Evolutionary conservation across 495 filamentous ascomycete genomes (phyloP), one percentile per base, ranked within the genome.

Genomic region (Hypoxylon crocopeplum): DNA sequence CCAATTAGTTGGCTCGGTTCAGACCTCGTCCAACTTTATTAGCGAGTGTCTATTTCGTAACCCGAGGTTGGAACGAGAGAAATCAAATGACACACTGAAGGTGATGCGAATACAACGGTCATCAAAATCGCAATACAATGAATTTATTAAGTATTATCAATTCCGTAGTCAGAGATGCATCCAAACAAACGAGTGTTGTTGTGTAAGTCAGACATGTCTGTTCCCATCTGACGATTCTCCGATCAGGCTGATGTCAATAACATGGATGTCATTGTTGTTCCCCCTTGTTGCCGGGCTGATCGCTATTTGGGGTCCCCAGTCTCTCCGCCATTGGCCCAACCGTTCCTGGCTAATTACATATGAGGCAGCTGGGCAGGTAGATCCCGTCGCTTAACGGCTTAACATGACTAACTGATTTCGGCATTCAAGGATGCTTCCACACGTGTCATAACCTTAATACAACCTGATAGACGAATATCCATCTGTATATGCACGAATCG

Each of bases 181-280:
- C 15, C 39, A 39, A 24, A 41, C 36, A 53, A 63, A 24, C 52
- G 48, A 57, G 30, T 22, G 53, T 37, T 37, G 16, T 19, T 51
- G 12, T 32, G 24, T 34, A 19, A 13, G 15, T 6, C 13, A 7
- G 32, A 34, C 32, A 34, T 34, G n/a, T n/a, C n/a, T n/a, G n/a
- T n/a, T n/a, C n/a, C n/a, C 5, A 40, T 56, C 50, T 45, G 50
- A 50, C 27, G 46, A 56, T 52, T 50, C 25, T 30, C 15, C 32
- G 36, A 63, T 38, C 48, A 57, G 53, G 60, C 52, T 56, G 60
- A 55, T 64, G 54, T 64, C 54, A 53, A 64, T 54, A 64, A 39
- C 24, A 25, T 50, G 13, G n/a, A n/a, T n/a, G n/a, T n/a, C 25
- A 16, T 46, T 44, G 41, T 64, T 58, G 48, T 55, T 17, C 21